phyloP scores from a whole-genome alignment of 352 stramenopile species.

The Peronospora belbahrii region DNA sequence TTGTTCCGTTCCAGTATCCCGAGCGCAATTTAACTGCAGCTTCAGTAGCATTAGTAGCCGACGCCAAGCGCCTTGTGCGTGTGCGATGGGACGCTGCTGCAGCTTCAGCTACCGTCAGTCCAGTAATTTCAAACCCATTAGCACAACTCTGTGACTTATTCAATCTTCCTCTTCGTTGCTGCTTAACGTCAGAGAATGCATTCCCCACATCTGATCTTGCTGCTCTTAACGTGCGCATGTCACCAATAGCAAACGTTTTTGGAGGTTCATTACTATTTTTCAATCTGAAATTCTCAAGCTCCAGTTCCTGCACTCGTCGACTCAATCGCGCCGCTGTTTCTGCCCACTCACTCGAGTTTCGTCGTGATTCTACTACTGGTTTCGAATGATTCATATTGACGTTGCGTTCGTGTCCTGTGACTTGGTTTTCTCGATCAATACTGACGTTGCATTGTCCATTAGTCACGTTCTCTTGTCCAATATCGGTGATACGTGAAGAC shows the following conservation, averaged over 20 bases:
- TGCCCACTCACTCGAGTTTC: constrained; percentile 37
- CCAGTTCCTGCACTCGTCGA: constrained; percentile 54
- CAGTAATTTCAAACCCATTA: constrained; percentile 42
- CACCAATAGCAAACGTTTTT: constrained; percentile 34
- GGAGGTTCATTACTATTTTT: constrained; percentile 29
- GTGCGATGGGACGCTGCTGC: constrained; percentile 56
- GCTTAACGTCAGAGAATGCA: constrained; percentile 1
- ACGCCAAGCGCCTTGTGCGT: constrained; percentile 35
- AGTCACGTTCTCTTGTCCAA: constrained; percentile 7
- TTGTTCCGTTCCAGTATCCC: constrained; percentile 63
- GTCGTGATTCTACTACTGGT: constrained; percentile 2
- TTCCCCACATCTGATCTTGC: constrained; percentile 8
- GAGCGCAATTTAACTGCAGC: constrained; percentile 34
- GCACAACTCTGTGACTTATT: constrained; percentile 58
- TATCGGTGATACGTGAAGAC: constrained; percentile 10
- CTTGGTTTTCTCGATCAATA: constrained; percentile 1
- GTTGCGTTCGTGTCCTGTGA: constrained; percentile 1
- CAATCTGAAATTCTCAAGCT: constrained; percentile 52
- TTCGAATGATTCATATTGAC: constrained; percentile 4
- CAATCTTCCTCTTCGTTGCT: constrained; percentile 13
- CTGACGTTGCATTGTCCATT: constrained; percentile 10
- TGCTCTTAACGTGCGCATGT: constrained; percentile 16
- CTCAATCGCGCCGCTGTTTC: constrained; percentile 46
- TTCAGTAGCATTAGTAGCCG: constrained; percentile 13
- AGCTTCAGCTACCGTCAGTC: constrained; percentile 55